Conservation (phyloP, 306 rosid species). For the Trifolium subterraneum region DNA sequence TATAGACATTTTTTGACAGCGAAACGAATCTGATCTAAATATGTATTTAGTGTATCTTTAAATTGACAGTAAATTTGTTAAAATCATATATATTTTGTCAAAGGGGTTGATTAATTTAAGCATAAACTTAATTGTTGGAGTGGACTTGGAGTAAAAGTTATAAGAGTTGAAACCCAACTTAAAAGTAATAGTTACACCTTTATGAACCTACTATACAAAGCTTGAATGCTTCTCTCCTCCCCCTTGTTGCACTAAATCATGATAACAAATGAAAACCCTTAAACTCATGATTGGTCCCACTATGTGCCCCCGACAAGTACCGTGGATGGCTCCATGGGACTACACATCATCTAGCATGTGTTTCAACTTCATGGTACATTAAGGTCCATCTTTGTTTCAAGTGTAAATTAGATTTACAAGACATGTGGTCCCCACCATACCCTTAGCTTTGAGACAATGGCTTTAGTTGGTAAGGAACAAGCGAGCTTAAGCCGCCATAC, state of each 20-base stretch:
- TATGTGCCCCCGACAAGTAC: slow-evolving; percentile 81
- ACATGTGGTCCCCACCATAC: slow-evolving; percentile 72
- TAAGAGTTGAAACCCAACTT: slow-evolving; percentile 12
- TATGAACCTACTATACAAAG: slow-evolving; percentile 45
- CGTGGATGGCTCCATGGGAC: slow-evolving; percentile 60
- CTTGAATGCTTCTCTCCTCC: slow-evolving; percentile 36
- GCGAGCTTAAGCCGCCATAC: slow-evolving; percentile 68
- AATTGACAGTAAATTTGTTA: too few species aligned
- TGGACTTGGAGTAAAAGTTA: slow-evolving; percentile 27
- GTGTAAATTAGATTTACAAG: slow-evolving; percentile 42
- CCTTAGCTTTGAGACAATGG: slow-evolving; percentile 57
- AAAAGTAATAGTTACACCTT: slow-evolving; percentile 40
- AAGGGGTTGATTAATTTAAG: too few species aligned
- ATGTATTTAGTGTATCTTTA: too few species aligned
- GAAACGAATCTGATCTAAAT: too few species aligned
- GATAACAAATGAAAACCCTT: slow-evolving; percentile 44
- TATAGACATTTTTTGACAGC: too few species aligned
- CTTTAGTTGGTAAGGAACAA: slow-evolving; percentile 51
- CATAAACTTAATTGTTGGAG: slow-evolving; percentile 24
- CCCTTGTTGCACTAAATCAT: slow-evolving; percentile 49
- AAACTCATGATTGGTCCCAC: slow-evolving; percentile 81
- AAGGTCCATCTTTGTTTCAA: slow-evolving; percentile 59
- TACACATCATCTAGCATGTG: slow-evolving; percentile 83
- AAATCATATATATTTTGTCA: too few species aligned
- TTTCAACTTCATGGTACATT: slow-evolving; percentile 68